A percentile compares a stretch with the other conserved stretches of the same genome.
phyloP scores from a whole-genome alignment of 257 asterid genomes.

The Leptodermis oblonga region DNA sequence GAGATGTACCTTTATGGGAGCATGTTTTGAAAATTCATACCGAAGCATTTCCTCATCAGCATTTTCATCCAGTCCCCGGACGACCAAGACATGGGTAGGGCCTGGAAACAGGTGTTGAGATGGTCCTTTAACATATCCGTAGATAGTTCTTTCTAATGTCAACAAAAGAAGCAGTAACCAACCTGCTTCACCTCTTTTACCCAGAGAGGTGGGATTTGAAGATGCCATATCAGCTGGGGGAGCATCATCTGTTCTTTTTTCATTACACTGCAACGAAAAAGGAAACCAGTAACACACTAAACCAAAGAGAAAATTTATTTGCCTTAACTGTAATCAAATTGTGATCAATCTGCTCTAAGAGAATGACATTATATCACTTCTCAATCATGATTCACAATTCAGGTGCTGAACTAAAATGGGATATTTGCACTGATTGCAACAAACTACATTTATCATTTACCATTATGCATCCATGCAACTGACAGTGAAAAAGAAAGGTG shows the following conservation, averaged over 20 bases:
- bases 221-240: constrained; percentile 94
- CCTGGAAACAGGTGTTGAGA: constrained; percentile 43
- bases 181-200: constrained; percentile 95
- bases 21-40: constrained; percentile 87
- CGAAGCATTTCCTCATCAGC: constrained; percentile 99
- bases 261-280: constrained; percentile 65
- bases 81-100: constrained; percentile 96
- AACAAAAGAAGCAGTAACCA: constrained; percentile 13
- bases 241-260: constrained; percentile 92
- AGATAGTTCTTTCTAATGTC: not conserved
- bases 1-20: constrained; percentile 80
- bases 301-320: not conserved
- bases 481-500: not conserved
- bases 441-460: not conserved
- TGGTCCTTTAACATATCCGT: not conserved
- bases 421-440: not conserved
- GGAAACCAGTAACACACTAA: constrained; percentile 5
- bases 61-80: constrained; percentile 97
- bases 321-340: not conserved
- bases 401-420: too few relatives aligned
- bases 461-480: not conserved
- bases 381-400: not conserved
- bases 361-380: not conserved
- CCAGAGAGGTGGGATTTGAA: constrained; percentile 47
- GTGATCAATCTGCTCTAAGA: not conserved